A percentile compares a stretch with the other conserved stretches of the same genome.
phyloP scores from a whole-genome alignment of 306 rosid species.

The Styphnolobium japonicum region DNA sequence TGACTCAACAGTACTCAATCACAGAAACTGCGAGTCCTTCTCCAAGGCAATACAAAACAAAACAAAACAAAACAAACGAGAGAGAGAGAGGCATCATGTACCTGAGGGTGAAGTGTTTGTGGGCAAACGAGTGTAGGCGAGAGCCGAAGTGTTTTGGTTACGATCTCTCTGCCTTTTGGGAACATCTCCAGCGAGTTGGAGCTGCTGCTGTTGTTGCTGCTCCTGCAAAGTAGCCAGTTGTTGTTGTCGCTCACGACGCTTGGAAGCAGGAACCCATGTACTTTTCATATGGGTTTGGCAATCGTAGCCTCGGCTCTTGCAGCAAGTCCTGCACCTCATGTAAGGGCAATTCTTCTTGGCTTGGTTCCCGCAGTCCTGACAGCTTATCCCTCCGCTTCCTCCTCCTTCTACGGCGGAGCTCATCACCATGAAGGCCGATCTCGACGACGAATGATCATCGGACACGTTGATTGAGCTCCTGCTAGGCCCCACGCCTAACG shows the following conservation, averaged over 20 bases:
- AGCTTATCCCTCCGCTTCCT: conserved; percentile 56
- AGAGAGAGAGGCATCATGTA: background rate
- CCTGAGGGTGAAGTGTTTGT: conserved; percentile 49
- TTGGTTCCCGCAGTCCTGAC: conserved; percentile 97
- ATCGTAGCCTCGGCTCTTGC: conserved; percentile 87
- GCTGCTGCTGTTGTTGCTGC: conserved; percentile 13
- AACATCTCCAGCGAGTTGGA: conserved; percentile 36
- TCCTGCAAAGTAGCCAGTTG: conserved; percentile 37
- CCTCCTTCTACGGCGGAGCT: conserved; percentile 20
- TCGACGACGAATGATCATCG: conserved; percentile 59
- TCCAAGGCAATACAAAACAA: conserved; percentile 11
- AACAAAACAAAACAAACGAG: background rate
- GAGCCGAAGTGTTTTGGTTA: conserved; percentile 38
- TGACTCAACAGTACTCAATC: too few relatives aligned
- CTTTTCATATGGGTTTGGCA: conserved; percentile 85
- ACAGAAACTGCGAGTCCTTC: conserved; percentile 30
- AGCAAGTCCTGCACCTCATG: conserved; percentile 86
- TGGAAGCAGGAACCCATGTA: conserved; percentile 93
- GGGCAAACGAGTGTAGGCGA: conserved; percentile 60
- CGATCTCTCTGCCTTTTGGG: conserved; percentile 60
- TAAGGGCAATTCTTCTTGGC: conserved; percentile 91
- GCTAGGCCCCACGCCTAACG: conserved; percentile 65
- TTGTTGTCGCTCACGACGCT: conserved; percentile 73
- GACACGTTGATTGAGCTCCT: conserved; percentile 43
- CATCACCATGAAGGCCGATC: conserved; percentile 57